phyloP scores from a whole-genome alignment of 352 stramenopile species.

The Pythium biforme region DNA sequence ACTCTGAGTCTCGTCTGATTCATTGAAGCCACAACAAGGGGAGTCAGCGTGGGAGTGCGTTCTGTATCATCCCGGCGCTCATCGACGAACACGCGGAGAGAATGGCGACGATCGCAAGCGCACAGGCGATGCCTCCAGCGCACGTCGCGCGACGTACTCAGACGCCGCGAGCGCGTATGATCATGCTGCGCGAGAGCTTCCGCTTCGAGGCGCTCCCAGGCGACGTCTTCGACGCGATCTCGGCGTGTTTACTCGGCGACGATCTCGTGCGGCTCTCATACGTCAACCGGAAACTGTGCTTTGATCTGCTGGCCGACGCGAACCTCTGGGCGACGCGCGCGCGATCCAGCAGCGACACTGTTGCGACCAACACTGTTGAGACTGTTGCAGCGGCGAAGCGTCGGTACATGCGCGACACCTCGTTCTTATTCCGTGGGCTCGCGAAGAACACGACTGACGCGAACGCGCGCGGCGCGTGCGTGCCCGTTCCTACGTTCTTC shows the following conservation, averaged over 20 bases:
- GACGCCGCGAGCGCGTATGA: no score
- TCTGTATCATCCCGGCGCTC: no score
- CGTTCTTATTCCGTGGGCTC: constrained; percentile 14
- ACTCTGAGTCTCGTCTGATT: no score
- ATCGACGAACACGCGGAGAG: no score
- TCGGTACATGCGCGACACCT: constrained; percentile 7
- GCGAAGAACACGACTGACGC: neutral
- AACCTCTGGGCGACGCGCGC: constrained; percentile 1
- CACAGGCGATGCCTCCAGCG: no score
- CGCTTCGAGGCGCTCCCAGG: constrained; percentile 19
- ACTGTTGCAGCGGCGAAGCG: constrained; percentile 4
- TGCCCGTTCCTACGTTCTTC: constrained; percentile 24
- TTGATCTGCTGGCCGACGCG: constrained; percentile 13
- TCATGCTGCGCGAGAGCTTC: neutral
- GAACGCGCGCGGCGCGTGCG: constrained; percentile 20
- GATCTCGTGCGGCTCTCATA: constrained; percentile 17
- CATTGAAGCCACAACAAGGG: no score
- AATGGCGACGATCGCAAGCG: no score
- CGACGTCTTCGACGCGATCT: constrained; percentile 22
- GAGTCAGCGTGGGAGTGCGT: no score
- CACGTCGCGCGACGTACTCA: no score
- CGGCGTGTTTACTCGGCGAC: constrained; percentile 10
- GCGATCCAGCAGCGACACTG: neutral
- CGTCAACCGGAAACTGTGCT: constrained; percentile 8
- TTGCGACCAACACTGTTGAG: neutral